phyloP scores from a whole-genome alignment of 1,284 basidiomycete species.

The Termitomyces sp. region DNA sequence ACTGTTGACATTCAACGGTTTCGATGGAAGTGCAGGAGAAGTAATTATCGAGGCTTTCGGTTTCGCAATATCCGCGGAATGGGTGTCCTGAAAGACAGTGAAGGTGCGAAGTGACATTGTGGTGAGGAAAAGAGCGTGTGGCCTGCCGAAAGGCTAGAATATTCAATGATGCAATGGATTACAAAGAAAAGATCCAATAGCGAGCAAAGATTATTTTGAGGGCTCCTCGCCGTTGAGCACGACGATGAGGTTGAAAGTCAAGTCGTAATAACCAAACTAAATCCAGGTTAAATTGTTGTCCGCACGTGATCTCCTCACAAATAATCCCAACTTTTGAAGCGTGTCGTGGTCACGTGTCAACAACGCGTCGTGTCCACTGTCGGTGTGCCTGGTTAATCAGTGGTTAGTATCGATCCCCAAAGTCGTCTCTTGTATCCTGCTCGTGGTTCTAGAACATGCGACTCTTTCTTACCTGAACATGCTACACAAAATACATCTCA shows the following conservation, averaged over 20 bases:
- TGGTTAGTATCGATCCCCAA: background rate
- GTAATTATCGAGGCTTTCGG: slow-evolving; percentile 26
- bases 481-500: background rate
- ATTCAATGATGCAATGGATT: slow-evolving; percentile 6
- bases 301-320: slow-evolving; percentile 17
- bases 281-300: slow-evolving; percentile 19
- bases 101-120: slow-evolving; percentile 54
- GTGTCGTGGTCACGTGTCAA: slow-evolving; percentile 13
- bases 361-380: slow-evolving; percentile 14
- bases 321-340: slow-evolving; percentile 8
- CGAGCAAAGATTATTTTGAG: slow-evolving; percentile 4
- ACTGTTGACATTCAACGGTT: slow-evolving; percentile 15
- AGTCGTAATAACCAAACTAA: slow-evolving; percentile 16
- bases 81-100: slow-evolving; percentile 60
- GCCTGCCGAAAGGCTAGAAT: slow-evolving; percentile 11
- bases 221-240: slow-evolving; percentile 14
- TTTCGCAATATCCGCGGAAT: slow-evolving; percentile 26
- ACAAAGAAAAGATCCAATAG: slow-evolving; percentile 2
- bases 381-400: too few relatives aligned
- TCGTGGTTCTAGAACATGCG: background rate
- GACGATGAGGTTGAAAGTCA: slow-evolving; percentile 20
- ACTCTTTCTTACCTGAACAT: too few relatives aligned
- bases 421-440: too few relatives aligned
- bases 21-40: slow-evolving; percentile 19
- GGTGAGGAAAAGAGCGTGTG: background rate